Evolutionary conservation across 148 eudicot species (phyloP).

Genomic region (Rhododendron mucronatum): DNA sequence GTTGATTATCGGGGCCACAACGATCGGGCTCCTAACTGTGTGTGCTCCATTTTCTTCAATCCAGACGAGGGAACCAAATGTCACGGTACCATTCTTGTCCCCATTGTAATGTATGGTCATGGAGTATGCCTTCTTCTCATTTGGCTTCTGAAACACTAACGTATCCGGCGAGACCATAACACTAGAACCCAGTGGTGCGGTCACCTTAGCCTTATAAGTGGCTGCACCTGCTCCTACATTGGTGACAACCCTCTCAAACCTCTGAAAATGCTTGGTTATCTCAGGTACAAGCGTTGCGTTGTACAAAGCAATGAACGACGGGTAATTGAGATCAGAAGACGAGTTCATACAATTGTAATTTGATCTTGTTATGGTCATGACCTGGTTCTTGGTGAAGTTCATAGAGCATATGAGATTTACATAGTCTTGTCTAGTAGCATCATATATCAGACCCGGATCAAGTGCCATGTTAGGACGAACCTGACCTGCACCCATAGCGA

Average conservation of each 20-base stretch:
- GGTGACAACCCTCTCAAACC: constrained; percentile 8
- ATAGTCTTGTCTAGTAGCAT: constrained; percentile 6
- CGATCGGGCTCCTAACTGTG: constrained; percentile 16
- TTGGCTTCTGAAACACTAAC: background rate
- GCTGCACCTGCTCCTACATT: constrained; percentile 7
- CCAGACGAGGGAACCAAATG: constrained; percentile 12
- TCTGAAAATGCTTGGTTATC: background rate
- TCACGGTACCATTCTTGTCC: background rate
- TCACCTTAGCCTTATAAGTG: constrained; percentile 9
- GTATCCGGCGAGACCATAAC: background rate
- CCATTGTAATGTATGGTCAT: background rate
- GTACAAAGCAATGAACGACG: constrained; percentile 14
- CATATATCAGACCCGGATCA: constrained; percentile 14
- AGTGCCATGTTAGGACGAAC: constrained; percentile 14
- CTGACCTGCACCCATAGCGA: constrained; percentile 11
- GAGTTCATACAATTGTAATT: constrained; percentile 1
- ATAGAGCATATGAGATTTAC: constrained; percentile 12
- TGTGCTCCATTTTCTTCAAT: background rate
- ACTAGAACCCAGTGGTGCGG: constrained; percentile 8
- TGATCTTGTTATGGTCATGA: constrained; percentile 1
- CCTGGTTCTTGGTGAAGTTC: constrained; percentile 1
- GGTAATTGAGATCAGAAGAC: constrained; percentile 13
- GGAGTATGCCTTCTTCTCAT: background rate
- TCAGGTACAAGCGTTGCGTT: background rate
- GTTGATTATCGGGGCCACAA: constrained; percentile 1